Evolutionary conservation across 306 rosid genomes (phyloP).

Genomic region (Dryas drummondii): DNA sequence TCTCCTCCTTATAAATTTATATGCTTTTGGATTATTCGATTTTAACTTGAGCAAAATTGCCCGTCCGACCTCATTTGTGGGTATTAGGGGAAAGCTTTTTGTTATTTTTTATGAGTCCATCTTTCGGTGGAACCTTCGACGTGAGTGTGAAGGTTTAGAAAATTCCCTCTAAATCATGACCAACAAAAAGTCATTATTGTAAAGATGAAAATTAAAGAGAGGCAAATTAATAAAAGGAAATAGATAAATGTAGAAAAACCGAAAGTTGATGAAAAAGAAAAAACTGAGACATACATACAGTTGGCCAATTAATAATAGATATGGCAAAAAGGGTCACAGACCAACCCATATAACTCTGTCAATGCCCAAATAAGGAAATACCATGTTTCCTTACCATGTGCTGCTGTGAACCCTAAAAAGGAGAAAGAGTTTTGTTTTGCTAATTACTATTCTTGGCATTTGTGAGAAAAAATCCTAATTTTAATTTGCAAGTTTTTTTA

Average conservation of each 20-base stretch:
- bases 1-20: too few relatives aligned
- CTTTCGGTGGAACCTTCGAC: constrained; percentile 6
- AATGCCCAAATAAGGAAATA: not conserved
- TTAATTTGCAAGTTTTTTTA: too few relatives aligned
- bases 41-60: not conserved
- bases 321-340: not conserved
- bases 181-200: not conserved
- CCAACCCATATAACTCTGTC: not conserved
- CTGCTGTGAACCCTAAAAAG: too few relatives aligned
- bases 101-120: not conserved
- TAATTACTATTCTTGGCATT: too few relatives aligned
- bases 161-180: not conserved
- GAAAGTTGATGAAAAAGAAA: not conserved
- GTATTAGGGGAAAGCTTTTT: not conserved
- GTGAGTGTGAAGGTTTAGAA: not conserved
- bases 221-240: not conserved
- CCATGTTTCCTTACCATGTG: not conserved
- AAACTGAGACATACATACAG: not conserved
- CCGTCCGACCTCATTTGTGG: not conserved
- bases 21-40: not conserved
- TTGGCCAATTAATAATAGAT: not conserved
- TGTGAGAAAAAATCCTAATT: not conserved
- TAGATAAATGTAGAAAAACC: not conserved
- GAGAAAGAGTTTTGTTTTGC: too few relatives aligned
- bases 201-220: not conserved